Percentiles rank a stretch among this genome's conserved stretches.
These are phyloP conservation scores for Leccinum variicolor DNA, from an alignment of 768 basidiomycete genomes.

Conservation along the genomic window DNA sequence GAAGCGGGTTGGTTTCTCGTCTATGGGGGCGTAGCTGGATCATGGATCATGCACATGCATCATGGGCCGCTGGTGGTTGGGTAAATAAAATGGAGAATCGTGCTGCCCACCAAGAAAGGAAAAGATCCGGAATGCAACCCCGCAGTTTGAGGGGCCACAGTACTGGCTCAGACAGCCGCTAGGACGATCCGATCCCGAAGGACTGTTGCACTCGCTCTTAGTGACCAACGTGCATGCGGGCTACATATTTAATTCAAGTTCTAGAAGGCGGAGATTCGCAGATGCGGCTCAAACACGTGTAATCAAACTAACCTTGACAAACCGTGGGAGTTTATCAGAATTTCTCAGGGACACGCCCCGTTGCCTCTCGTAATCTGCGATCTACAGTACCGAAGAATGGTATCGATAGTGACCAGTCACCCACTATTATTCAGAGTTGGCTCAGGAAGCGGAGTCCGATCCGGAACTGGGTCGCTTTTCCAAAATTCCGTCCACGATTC, in stretches of 20 bases:
- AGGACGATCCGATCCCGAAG: slow-evolving; percentile 25
- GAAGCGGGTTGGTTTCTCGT: background rate
- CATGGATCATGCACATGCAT: background rate
- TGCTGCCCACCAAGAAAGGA: slow-evolving; percentile 4
- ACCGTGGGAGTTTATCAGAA: slow-evolving; percentile 16
- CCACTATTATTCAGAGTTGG: slow-evolving; percentile 1
- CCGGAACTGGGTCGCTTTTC: slow-evolving; percentile 68
- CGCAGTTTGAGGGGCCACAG: slow-evolving; percentile 30
- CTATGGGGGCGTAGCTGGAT: slow-evolving; percentile 1
- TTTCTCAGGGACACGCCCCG: slow-evolving; percentile 12
- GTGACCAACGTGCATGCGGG: slow-evolving; percentile 7
- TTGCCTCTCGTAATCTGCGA: background rate
- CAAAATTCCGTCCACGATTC: slow-evolving; percentile 90
- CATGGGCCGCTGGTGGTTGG: slow-evolving; percentile 13
- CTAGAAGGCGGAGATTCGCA: slow-evolving; percentile 24
- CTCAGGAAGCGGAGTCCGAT: slow-evolving; percentile 23
- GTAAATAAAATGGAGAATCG: slow-evolving; percentile 20
- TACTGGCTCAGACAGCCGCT: slow-evolving; percentile 1
- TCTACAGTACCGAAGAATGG: background rate
- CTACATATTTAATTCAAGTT: slow-evolving; percentile 17
- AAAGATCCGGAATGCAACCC: slow-evolving; percentile 15
- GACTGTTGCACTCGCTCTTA: slow-evolving; percentile 6
- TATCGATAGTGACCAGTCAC: slow-evolving; percentile 4
- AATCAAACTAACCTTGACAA: slow-evolving; percentile 10
- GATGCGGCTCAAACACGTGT: slow-evolving; percentile 23